These are phyloP conservation scores for Mallotus japonicus DNA, from an alignment of 441 rosid species.

Conservation along the genomic window DNA sequence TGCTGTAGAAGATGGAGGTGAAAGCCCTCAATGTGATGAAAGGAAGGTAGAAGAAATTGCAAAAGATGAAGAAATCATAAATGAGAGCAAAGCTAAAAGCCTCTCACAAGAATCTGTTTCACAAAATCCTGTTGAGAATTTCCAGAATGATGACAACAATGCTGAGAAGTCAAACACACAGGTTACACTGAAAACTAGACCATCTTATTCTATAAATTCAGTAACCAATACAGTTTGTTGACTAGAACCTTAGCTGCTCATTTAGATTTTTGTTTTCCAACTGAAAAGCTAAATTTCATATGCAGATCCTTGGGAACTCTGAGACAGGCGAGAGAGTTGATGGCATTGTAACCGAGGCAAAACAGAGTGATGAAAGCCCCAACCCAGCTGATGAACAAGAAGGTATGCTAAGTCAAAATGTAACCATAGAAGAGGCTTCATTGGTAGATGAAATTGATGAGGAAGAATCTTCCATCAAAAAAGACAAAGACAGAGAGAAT, in stretches of 20 bases:
- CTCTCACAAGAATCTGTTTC: slow-evolving; percentile 20
- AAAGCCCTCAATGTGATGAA: slow-evolving; percentile 9
- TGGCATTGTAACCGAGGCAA: slow-evolving; percentile 5
- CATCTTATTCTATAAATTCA: slow-evolving; percentile 1
- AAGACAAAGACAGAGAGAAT: slow-evolving; percentile 10
- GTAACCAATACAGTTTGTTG: slow-evolving; percentile 1
- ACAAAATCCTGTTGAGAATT: slow-evolving; percentile 14
- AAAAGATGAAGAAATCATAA: slow-evolving; percentile 21
- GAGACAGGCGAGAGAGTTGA: slow-evolving; percentile 13
- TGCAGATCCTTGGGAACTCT: slow-evolving; percentile 23
- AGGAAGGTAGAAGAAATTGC: slow-evolving; percentile 19
- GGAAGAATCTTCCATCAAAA: neutral
- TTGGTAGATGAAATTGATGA: slow-evolving; percentile 16
- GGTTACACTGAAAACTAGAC: slow-evolving; percentile 23
- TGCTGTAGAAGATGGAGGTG: slow-evolving; percentile 15
- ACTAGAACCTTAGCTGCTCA: slow-evolving; percentile 6
- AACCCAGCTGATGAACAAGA: slow-evolving; percentile 2
- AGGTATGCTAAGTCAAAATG: neutral
- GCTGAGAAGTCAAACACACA: slow-evolving; percentile 21
- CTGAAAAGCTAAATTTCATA: neutral
- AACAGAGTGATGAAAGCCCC: slow-evolving; percentile 19
- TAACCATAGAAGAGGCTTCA: neutral
- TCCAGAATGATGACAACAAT: slow-evolving; percentile 11
- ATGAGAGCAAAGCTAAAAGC: slow-evolving; percentile 15
- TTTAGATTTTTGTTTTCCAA: slow-evolving; percentile 14